These are phyloP conservation scores for Candida incommunis DNA, from an alignment of 805 yeast species.

Conservation along the genomic window DNA sequence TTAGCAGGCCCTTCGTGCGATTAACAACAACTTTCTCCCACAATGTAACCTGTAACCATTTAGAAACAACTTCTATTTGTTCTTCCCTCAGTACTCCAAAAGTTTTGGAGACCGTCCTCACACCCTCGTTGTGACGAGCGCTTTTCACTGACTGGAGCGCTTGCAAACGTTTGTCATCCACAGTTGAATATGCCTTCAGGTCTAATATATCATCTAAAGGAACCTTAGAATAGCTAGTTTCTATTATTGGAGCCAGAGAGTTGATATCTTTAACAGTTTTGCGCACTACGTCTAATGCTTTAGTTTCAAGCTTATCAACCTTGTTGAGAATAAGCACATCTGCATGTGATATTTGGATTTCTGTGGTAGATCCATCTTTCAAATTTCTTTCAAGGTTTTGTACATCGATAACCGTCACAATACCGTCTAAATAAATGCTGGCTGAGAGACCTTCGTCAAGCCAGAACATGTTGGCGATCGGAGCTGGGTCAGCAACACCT, in stretches of 20 bases:
- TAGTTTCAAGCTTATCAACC: conserved; percentile 35
- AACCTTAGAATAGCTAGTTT: conserved; percentile 64
- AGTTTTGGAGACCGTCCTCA: conserved; percentile 37
- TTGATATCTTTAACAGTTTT: conserved; percentile 42
- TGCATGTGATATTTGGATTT: conserved; percentile 79
- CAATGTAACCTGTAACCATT: conserved; percentile 51
- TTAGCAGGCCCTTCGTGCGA: conserved; percentile 64
- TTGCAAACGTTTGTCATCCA: conserved; percentile 9
- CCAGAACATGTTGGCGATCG: conserved; percentile 97
- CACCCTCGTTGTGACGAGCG: conserved; percentile 8
- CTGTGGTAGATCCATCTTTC: conserved; percentile 63
- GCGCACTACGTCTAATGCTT: conserved; percentile 21
- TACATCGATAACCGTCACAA: conserved; percentile 71
- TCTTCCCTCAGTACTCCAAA: conserved; percentile 27
- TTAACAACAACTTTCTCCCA: conserved; percentile 72
- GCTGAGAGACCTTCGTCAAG: conserved; percentile 78
- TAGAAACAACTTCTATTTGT: conserved; percentile 36
- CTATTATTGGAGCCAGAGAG: conserved; percentile 47
- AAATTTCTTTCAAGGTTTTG: conserved; percentile 46
- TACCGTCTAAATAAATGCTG: conserved; percentile 80
- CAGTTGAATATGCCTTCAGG: conserved; percentile 49
- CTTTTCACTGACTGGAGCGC: conserved; percentile 10
- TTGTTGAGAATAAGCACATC: conserved; percentile 75
- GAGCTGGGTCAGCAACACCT: conserved; percentile 96
- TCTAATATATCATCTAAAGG: conserved; percentile 55